Percentiles rank a stretch among this genome's conserved stretches.
phyloP scores from a whole-genome alignment of 1,284 basidiomycete species.

The Paramarasmius palmivorus region DNA sequence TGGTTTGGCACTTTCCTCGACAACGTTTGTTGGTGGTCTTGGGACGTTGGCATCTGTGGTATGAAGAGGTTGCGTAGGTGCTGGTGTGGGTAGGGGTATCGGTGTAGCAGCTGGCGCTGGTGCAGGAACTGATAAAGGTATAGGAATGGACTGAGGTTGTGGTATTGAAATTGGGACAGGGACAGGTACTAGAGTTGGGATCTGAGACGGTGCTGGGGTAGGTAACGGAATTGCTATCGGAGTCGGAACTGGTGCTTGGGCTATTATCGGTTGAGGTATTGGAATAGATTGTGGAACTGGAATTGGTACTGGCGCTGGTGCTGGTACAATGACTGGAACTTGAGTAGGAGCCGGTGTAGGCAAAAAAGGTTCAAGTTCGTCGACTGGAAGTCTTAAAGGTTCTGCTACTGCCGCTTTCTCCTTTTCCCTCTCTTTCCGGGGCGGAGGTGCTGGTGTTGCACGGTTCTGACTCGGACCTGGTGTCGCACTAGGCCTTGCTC shows the following conservation, averaged over 20 bases:
- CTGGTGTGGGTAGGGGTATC: not conserved
- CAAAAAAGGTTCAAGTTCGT: not conserved
- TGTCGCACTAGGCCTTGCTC: conserved; percentile 25
- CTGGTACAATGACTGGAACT: not conserved
- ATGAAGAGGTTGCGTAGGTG: not conserved
- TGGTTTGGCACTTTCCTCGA: too few species aligned
- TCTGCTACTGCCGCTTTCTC: not conserved
- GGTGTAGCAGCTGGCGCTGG: not conserved
- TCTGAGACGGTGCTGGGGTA: not conserved
- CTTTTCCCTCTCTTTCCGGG: not conserved
- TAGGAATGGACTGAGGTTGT: not conserved
- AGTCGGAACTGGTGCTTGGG: not conserved
- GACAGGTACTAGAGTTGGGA: not conserved
- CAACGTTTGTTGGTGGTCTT: not conserved
- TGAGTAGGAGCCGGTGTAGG: not conserved
- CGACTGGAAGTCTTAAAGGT: not conserved
- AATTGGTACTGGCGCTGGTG: too few species aligned
- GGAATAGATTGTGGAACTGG: too few species aligned
- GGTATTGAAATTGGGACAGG: not conserved
- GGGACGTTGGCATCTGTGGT: not conserved
- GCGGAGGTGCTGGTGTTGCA: conserved; percentile 1
- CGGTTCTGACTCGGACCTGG: conserved; percentile 15
- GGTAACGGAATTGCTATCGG: not conserved
- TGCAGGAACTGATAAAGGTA: not conserved
- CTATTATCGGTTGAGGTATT: not conserved